These are phyloP conservation scores for Crotalaria pallida DNA, from an alignment of 306 rosid genomes.

Conservation along the genomic window DNA sequence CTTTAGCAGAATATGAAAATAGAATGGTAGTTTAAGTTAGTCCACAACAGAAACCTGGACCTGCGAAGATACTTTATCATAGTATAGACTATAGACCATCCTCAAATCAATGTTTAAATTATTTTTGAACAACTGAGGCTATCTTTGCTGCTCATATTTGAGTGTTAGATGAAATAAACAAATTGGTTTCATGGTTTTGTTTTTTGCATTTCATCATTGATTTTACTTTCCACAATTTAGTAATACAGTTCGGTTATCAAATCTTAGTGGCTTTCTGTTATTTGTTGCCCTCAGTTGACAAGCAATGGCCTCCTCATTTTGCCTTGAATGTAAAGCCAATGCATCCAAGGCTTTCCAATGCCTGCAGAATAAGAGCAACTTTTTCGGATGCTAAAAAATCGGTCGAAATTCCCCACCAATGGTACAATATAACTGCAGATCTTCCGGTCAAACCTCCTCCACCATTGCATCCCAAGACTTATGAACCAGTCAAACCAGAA, in stretches of 20 bases:
- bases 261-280: neutral
- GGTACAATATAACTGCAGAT: slow-evolving; percentile 90
- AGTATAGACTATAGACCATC: neutral
- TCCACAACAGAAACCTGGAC: too few relatives aligned
- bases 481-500: slow-evolving; percentile 70
- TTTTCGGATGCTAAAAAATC: slow-evolving; percentile 33
- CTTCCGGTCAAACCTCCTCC: slow-evolving; percentile 92
- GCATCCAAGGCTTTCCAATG: slow-evolving; percentile 43
- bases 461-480: slow-evolving; percentile 69
- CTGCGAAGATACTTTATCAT: neutral
- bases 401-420: slow-evolving; percentile 58
- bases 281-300: slow-evolving; percentile 38
- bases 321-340: slow-evolving; percentile 38
- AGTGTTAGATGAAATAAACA: neutral
- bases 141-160: neutral
- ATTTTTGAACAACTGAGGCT: neutral
- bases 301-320: slow-evolving; percentile 43
- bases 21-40: neutral
- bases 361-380: slow-evolving; percentile 54
- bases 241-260: neutral
- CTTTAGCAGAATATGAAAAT: neutral
- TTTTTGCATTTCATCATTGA: neutral
- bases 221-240: neutral
- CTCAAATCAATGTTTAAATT: neutral
- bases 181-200: slow-evolving; percentile 5